Evolutionary conservation across 1,284 basidiomycete species (phyloP), one percentile per base, ranked within the genome.

Genomic region (Somion occarium): DNA sequence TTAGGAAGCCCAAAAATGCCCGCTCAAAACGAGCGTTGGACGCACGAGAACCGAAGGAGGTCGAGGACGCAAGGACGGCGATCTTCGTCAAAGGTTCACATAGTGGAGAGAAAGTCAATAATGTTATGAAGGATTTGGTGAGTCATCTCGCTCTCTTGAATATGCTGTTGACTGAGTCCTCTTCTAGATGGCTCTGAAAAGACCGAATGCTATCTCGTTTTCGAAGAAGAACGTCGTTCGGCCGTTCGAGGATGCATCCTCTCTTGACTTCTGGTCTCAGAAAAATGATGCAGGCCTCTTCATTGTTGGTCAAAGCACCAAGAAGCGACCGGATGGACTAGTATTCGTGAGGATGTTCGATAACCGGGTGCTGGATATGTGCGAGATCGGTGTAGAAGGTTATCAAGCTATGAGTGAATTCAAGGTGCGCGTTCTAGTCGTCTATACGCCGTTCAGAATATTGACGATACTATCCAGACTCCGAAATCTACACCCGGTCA

Each of bases 271-370:
- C 69, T 99, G 94, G 91, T 75, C 85, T 1, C 64, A 74, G 34
- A 99, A 99, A 74, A 99, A 99, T 71, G 97, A 99, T 61, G 94
- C 95, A 1, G 86, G 85, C 3, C 74, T 99, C 62, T 97, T 98
- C 64, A 72, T 97, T 12, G 76, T 98, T 39, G 96, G 93, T 1
- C 89, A 95, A 63, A 92, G 88, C 63, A 91, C 87, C 46, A 99
- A 99, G 74, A 99, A 99, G 69, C 75, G 95, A 49, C 95, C 95
- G 13, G 80, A 98, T 64, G 88, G 91, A 49, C 68, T 99, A 51
- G 85, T 89, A 2, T 86, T 97, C 62, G 88, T 88, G 12, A 74
- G 97, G 50, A 94, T 89, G 79, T 99, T 89, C 61, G 90, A 98
- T 62, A 80, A 84, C 25, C 77, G 83, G 61, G 82, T 98, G 20